A percentile compares a stretch with the other conserved stretches of the same genome.
These are phyloP conservation scores for Sclerotinia sclerotiorum DNA, from an alignment of 2,329 filamentous ascomycete genomes.

Conservation along the genomic window DNA sequence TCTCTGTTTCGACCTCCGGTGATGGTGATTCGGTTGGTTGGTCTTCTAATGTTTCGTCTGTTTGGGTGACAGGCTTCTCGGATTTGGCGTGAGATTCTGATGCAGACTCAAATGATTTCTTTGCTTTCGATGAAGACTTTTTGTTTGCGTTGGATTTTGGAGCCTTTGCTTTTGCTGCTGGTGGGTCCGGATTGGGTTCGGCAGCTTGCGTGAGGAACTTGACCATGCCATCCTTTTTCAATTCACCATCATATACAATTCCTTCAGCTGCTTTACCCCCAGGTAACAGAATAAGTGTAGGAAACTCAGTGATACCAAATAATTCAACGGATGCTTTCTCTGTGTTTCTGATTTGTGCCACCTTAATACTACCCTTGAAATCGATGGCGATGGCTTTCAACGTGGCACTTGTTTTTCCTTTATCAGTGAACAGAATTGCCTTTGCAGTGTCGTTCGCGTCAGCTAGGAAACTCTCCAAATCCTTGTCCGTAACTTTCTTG, in stretches of 20 bases:
- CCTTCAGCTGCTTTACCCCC: slow-evolving; percentile 64
- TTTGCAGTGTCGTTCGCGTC: slow-evolving; percentile 70
- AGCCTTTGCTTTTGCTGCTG: slow-evolving; percentile 48
- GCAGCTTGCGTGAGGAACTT: slow-evolving; percentile 79
- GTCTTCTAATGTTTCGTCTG: slow-evolving; percentile 51
- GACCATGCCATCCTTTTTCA: slow-evolving; percentile 81
- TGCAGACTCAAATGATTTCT: slow-evolving; percentile 50
- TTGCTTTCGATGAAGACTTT: slow-evolving; percentile 44
- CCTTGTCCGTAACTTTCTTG: slow-evolving; percentile 74
- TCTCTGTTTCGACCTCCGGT: slow-evolving; percentile 43
- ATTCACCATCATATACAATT: slow-evolving; percentile 74
- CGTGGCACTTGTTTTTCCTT: slow-evolving; percentile 81
- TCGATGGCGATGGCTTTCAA: slow-evolving; percentile 86
- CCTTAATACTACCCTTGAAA: slow-evolving; percentile 74
- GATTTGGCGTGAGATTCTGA: slow-evolving; percentile 52
- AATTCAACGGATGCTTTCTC: slow-evolving; percentile 67
- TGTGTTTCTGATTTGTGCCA: slow-evolving; percentile 72
- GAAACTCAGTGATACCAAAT: slow-evolving; percentile 77
- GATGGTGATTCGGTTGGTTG: slow-evolving; percentile 52
- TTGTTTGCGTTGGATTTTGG: slow-evolving; percentile 43
- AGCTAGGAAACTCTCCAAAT: slow-evolving; percentile 71
- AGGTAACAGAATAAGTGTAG: slow-evolving; percentile 76
- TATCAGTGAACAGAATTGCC: slow-evolving; percentile 90
- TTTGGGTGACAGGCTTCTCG: slow-evolving; percentile 50
- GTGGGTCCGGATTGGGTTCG: slow-evolving; percentile 75